phyloP scores from a whole-genome alignment of 306 rosid species.

The Acacia acuminata region DNA sequence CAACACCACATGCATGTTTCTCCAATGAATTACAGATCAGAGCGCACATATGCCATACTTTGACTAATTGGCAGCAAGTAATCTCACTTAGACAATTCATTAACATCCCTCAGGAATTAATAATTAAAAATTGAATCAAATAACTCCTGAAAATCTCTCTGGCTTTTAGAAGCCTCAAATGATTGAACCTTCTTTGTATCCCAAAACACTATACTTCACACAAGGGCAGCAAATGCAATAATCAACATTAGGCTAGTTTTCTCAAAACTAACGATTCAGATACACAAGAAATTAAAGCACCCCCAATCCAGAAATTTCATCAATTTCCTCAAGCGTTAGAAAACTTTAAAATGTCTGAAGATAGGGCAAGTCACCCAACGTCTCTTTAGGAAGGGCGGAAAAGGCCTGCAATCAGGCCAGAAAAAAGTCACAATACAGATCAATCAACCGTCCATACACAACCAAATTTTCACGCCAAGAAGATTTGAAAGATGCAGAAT shows the following conservation, averaged over 20 bases:
- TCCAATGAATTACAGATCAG: background rate
- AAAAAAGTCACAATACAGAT: background rate
- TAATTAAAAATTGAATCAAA: background rate
- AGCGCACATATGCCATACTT: background rate
- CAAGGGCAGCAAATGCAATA: background rate
- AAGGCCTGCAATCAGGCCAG: background rate
- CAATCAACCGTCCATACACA: background rate
- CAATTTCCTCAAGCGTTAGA: background rate
- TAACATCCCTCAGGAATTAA: conserved; percentile 5
- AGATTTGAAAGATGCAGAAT: background rate
- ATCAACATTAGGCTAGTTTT: background rate
- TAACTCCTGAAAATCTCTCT: background rate
- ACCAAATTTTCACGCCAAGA: background rate
- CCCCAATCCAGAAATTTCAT: background rate
- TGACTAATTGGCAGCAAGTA: background rate
- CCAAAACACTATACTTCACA: background rate
- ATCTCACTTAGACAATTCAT: conserved; percentile 20
- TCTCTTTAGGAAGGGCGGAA: background rate
- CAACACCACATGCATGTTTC: conserved; percentile 2
- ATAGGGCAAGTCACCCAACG: background rate
- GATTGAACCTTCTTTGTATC: background rate
- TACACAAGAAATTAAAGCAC: background rate
- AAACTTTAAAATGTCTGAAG: background rate
- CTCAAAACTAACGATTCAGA: background rate
- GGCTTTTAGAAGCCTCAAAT: background rate